Percentiles rank a stretch among this genome's conserved stretches.
These are phyloP conservation scores for Gossypium rotundifolium DNA, from an alignment of 345 rosid genomes.

Conservation along the genomic window DNA sequence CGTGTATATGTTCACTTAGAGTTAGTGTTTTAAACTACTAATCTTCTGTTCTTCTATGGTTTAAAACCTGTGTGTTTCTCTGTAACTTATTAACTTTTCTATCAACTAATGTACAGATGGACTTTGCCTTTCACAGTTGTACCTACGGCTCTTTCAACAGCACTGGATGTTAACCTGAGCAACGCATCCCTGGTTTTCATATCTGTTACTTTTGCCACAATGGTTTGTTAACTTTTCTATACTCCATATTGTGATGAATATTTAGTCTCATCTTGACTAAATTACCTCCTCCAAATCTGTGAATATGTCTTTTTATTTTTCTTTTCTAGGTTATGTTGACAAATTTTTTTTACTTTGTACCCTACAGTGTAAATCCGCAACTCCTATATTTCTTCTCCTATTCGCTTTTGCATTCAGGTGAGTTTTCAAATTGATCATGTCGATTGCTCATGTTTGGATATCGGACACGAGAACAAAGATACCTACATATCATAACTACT, in stretches of 20 bases:
- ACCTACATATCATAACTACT: not conserved
- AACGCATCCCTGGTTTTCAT: conserved; percentile 95
- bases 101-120: conserved; percentile 80
- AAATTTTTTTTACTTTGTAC: conserved; percentile 4
- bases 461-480: not conserved
- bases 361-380: conserved; percentile 96
- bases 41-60: conserved; percentile 4
- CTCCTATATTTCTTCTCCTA: conserved; percentile 92
- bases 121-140: conserved; percentile 95
- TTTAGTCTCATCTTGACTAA: not conserved
- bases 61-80: not conserved
- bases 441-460: not conserved
- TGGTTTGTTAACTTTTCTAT: conserved; percentile 51
- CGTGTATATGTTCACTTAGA: not conserved
- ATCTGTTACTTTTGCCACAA: conserved; percentile 98
- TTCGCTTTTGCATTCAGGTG: conserved; percentile 99
- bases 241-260: not conserved
- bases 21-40: not conserved
- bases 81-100: conserved; percentile 40
- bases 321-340: conserved; percentile 10
- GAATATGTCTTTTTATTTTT: conserved; percentile 10
- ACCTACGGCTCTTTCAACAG: conserved; percentile 96
- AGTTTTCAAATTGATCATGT: conserved; percentile 12
- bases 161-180: conserved; percentile 94
- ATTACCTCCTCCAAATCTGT: not conserved